Conservation (phyloP, 257 asterid genomes). For the Solanum verrucosum region DNA sequence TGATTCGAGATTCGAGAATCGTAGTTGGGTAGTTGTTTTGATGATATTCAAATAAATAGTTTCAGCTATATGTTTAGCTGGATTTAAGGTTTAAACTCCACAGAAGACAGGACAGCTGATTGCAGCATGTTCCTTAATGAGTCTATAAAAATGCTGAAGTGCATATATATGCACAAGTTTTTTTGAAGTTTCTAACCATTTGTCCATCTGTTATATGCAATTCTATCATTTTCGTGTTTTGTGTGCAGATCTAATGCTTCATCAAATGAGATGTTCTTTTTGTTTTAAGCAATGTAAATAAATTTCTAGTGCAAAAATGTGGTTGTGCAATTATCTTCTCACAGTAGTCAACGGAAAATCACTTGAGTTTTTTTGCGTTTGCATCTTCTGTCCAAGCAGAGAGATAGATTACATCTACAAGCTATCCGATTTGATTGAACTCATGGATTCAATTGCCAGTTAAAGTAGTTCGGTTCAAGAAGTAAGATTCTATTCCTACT, state of each 20-base stretch:
- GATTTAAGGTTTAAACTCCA: not conserved
- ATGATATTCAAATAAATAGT: not conserved
- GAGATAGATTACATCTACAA: no score
- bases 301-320: no score
- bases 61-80: not conserved
- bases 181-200: not conserved
- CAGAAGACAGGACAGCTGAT: not conserved
- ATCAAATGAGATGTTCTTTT: no score
- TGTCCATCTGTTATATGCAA: not conserved
- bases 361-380: no score
- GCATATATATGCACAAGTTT: not conserved
- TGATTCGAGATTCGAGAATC: not conserved
- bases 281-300: no score
- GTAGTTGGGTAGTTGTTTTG: not conserved
- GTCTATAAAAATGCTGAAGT: not conserved
- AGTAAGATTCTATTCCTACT: not conserved
- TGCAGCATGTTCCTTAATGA: not conserved
- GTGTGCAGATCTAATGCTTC: no score
- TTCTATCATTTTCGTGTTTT: no score
- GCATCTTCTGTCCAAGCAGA: no score
- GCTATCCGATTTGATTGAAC: no score
- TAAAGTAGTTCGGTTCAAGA: not conserved
- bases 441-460: no score
- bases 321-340: no score
- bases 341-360: no score